Evolutionary conservation across 768 basidiomycete genomes (phyloP).

Genomic region (Mycena polygramma): DNA sequence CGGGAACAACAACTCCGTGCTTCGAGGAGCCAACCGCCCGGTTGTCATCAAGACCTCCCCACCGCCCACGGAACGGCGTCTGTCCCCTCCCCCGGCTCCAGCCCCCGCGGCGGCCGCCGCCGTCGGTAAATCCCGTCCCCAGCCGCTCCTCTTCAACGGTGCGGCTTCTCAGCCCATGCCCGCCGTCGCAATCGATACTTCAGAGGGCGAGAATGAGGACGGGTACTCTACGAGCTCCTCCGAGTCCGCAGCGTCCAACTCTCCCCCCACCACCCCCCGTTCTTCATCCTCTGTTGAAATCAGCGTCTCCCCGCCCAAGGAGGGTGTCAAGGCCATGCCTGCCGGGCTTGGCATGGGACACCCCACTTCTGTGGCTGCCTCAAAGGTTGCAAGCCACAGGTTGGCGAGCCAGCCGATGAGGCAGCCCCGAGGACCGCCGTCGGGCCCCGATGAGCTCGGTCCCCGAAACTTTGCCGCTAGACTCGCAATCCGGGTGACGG

Average conservation of each 20-base stretch:
- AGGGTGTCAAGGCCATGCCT: constrained; percentile 83
- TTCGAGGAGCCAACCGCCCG: constrained; percentile 68
- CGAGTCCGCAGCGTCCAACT: constrained; percentile 60
- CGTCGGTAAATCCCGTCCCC: constrained; percentile 66
- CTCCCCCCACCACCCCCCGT: constrained; percentile 83
- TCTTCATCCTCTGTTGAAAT: constrained; percentile 72
- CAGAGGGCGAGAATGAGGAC: constrained; percentile 70
- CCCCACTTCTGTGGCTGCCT: constrained; percentile 56
- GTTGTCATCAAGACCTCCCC: constrained; percentile 78
- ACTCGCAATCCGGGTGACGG: constrained; percentile 47
- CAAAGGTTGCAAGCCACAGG: constrained; percentile 62
- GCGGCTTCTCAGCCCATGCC: constrained; percentile 64
- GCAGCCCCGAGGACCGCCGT: constrained; percentile 91
- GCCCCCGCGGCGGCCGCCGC: constrained; percentile 39
- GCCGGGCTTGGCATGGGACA: constrained; percentile 88
- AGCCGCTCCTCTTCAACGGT: constrained; percentile 72
- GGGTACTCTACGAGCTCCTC: constrained; percentile 75
- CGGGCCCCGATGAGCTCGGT: constrained; percentile 88
- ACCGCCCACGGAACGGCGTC: constrained; percentile 66
- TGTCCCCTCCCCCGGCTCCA: constrained; percentile 58
- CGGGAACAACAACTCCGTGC: constrained; percentile 77
- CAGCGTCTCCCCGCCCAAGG: constrained; percentile 85
- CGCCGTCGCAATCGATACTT: constrained; percentile 68
- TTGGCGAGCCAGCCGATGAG: constrained; percentile 79
- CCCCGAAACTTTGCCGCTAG: constrained; percentile 91